A percentile compares a stretch with the other conserved stretches of the same genome.
These are phyloP conservation scores for Berberis thunbergii DNA, from an alignment of 164 flowering plant genomes.

Conservation along the genomic window DNA sequence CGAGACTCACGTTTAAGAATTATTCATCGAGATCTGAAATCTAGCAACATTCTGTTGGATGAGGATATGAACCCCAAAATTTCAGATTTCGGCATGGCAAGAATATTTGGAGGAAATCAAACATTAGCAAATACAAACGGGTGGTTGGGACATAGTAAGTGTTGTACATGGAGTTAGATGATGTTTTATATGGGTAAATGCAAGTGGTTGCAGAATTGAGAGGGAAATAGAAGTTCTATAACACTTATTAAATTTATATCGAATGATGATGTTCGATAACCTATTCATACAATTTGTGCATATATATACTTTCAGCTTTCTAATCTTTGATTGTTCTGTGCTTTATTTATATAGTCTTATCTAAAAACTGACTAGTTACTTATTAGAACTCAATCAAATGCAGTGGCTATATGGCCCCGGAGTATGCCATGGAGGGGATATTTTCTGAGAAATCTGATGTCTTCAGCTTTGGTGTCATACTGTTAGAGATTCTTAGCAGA, in stretches of 20 bases:
- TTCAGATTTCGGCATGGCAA: constrained; percentile 2
- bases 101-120: constrained; percentile 2
- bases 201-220: too few relatives aligned
- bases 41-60: constrained; percentile 4
- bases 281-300: too few relatives aligned
- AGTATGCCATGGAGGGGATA: constrained; percentile 11
- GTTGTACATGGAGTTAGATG: background rate
- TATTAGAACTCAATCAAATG: background rate
- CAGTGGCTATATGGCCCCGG: constrained; percentile 13
- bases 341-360: too few relatives aligned
- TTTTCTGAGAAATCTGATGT: constrained; percentile 12
- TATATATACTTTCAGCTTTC: too few relatives aligned
- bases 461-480: constrained; percentile 10
- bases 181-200: too few relatives aligned
- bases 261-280: background rate
- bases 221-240: too few relatives aligned
- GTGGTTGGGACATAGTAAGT: too few relatives aligned
- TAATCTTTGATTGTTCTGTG: too few relatives aligned
- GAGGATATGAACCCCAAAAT: constrained; percentile 3
- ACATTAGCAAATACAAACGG: background rate
- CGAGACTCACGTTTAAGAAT: too few relatives aligned
- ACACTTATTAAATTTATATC: background rate
- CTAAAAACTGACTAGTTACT: too few relatives aligned
- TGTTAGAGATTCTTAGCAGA: constrained; percentile 10
- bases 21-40: background rate